These are phyloP conservation scores for Meira miltonrushii DNA, from an alignment of 1,284 basidiomycete species.

Conservation along the genomic window DNA sequence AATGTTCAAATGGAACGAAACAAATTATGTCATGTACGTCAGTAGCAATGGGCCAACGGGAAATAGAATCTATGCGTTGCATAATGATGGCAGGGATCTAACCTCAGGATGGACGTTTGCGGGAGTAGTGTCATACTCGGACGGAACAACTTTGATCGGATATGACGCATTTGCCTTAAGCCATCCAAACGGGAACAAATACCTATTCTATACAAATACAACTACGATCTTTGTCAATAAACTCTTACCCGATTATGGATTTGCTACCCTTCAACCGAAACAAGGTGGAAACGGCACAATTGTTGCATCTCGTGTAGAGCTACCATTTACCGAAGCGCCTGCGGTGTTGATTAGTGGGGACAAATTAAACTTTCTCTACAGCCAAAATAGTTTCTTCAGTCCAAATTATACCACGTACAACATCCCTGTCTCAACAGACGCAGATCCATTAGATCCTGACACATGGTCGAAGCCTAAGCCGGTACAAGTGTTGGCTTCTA, in stretches of 20 bases:
- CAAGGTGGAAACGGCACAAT: too few species aligned
- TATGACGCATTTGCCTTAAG: not conserved
- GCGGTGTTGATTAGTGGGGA: not conserved
- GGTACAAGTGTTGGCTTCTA: not conserved
- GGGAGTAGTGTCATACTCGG: not conserved
- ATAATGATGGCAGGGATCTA: not conserved
- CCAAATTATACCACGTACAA: constrained; percentile 3
- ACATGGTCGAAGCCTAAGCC: not conserved
- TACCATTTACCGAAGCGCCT: not conserved
- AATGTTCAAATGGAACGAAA: not conserved
- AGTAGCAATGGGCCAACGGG: not conserved
- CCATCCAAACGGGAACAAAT: constrained; percentile 8
- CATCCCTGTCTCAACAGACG: not conserved
- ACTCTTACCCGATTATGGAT: not conserved
- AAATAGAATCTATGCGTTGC: not conserved
- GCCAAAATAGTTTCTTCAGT: constrained; percentile 1
- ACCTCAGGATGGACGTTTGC: not conserved
- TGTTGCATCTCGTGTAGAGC: not conserved
- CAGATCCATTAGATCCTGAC: constrained; percentile 1
- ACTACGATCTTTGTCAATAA: not conserved
- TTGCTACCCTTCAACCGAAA: not conserved
- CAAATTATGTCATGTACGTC: not conserved
- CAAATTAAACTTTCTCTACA: constrained; percentile 3
- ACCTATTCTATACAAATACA: not conserved
- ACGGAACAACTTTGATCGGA: not conserved